Evolutionary conservation across 2,329 filamentous ascomycete species (phyloP).

Genomic region (Sporothrix variecibatus): DNA sequence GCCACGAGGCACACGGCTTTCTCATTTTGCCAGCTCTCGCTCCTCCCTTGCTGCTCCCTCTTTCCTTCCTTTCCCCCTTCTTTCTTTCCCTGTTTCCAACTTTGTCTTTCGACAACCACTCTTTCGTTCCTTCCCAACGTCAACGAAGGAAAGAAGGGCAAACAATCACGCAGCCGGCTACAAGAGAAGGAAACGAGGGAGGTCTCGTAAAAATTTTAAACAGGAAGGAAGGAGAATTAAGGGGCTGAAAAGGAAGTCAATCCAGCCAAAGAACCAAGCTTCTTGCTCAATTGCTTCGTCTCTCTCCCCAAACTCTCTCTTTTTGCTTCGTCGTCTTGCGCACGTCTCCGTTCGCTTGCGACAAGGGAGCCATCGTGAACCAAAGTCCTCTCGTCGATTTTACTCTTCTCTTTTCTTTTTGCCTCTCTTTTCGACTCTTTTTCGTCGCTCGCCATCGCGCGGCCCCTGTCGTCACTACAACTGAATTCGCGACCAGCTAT

Average conservation of each 20-base stretch:
- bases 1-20: conserved; percentile 18
- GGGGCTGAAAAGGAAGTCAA: background rate
- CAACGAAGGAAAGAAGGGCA: conserved; percentile 11
- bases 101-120: background rate
- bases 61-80: background rate
- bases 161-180: background rate
- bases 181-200: conserved; percentile 21
- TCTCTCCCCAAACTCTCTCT: background rate
- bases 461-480: background rate
- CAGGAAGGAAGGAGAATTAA: conserved; percentile 5
- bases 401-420: background rate
- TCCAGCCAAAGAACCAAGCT: background rate
- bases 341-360: background rate
- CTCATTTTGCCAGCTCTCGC: conserved; percentile 15
- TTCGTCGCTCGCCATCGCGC: background rate
- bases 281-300: conserved; percentile 1
- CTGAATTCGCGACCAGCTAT: conserved; percentile 1
- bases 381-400: conserved; percentile 4
- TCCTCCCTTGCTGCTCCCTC: conserved; percentile 15
- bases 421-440: background rate
- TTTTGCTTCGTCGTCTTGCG: conserved; percentile 2
- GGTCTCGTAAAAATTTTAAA: conserved; percentile 19
- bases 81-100: conserved; percentile 10
- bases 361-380: conserved; percentile 2
- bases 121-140: conserved; percentile 18